Conservation (phyloP, 2,329 filamentous ascomycete genomes). For the Stagonosporopsis chrysanthemi region DNA sequence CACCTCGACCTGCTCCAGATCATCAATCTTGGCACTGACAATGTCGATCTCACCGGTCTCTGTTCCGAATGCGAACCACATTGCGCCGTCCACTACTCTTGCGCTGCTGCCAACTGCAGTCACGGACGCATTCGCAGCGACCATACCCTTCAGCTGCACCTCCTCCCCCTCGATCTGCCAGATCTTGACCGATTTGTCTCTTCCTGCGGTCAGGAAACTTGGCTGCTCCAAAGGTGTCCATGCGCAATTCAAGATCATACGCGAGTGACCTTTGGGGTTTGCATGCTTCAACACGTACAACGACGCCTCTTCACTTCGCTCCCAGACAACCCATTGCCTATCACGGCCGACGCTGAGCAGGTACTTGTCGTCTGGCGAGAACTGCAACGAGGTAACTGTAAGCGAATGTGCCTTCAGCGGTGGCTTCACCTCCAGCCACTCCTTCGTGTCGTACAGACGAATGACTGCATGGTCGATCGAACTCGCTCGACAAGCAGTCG, state of each 20-base stretch:
- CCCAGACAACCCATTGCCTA: constrained; percentile 87
- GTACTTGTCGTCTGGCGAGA: constrained; percentile 75
- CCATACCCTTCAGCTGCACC: constrained; percentile 33
- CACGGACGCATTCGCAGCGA: constrained; percentile 36
- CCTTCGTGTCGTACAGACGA: constrained; percentile 83
- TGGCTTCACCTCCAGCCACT: constrained; percentile 87
- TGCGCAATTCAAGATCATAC: constrained; percentile 89
- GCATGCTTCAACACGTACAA: constrained; percentile 67
- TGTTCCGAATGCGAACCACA: constrained; percentile 44
- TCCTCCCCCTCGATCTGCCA: constrained; percentile 54
- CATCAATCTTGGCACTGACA: constrained; percentile 9
- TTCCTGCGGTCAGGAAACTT: constrained; percentile 84
- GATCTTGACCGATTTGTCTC: constrained; percentile 81
- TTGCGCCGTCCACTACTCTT: background rate
- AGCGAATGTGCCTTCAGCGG: constrained; percentile 84
- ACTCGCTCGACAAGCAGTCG: constrained; percentile 91
- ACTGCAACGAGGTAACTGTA: constrained; percentile 83
- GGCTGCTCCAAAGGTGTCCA: constrained; percentile 67
- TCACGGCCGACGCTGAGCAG: constrained; percentile 91
- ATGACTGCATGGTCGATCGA: constrained; percentile 95
- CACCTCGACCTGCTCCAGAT: constrained; percentile 26
- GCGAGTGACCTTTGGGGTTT: constrained; percentile 84
- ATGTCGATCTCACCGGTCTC: constrained; percentile 42
- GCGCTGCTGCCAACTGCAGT: constrained; percentile 40
- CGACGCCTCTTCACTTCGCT: constrained; percentile 53